Percentiles rank a stretch among this genome's conserved stretches.
Evolutionary conservation across 805 yeast genomes (phyloP).

Genomic region (Wickerhamiella qilinensis): DNA sequence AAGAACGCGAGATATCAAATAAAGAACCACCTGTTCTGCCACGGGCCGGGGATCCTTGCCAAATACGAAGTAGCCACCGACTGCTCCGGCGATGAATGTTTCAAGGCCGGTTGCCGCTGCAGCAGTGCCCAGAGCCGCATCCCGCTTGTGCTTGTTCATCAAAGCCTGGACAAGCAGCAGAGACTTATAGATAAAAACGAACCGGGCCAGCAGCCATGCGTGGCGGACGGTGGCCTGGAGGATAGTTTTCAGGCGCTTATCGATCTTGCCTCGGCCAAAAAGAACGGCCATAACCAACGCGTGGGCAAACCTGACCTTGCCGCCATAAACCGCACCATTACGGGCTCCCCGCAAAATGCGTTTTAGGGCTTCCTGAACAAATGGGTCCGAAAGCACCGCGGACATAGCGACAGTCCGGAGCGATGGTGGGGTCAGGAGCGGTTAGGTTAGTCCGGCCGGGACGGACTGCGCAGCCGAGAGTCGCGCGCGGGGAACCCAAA

Average conservation of each 20-base stretch:
- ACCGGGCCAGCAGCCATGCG: constrained; percentile 37
- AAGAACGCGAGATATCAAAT: constrained; percentile 52
- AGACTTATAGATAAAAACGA: constrained; percentile 38
- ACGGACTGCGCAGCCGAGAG: too few relatives aligned
- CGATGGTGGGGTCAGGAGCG: background rate
- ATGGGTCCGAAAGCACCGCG: constrained; percentile 1
- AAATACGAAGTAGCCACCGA: constrained; percentile 28
- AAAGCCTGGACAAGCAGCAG: constrained; percentile 17
- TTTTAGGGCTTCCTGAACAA: constrained; percentile 4
- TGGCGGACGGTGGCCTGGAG: constrained; percentile 38
- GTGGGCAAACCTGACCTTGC: constrained; percentile 44
- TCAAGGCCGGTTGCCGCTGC: constrained; percentile 10
- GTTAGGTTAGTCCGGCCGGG: background rate
- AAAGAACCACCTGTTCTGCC: constrained; percentile 59
- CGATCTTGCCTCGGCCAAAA: constrained; percentile 35
- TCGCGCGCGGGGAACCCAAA: too few relatives aligned
- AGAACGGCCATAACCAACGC: constrained; percentile 45
- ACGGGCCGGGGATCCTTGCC: constrained; percentile 28
- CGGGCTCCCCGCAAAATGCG: constrained; percentile 23
- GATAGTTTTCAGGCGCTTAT: constrained; percentile 27
- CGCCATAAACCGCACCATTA: constrained; percentile 44
- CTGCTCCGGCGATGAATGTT: constrained; percentile 23
- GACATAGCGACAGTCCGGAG: too few relatives aligned
- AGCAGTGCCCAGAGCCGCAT: constrained; percentile 6
- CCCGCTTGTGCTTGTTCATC: constrained; percentile 12